Percentiles rank a stretch among this genome's conserved stretches.
Conservation (phyloP, 768 basidiomycete species). For the Hericium coralloides region DNA sequence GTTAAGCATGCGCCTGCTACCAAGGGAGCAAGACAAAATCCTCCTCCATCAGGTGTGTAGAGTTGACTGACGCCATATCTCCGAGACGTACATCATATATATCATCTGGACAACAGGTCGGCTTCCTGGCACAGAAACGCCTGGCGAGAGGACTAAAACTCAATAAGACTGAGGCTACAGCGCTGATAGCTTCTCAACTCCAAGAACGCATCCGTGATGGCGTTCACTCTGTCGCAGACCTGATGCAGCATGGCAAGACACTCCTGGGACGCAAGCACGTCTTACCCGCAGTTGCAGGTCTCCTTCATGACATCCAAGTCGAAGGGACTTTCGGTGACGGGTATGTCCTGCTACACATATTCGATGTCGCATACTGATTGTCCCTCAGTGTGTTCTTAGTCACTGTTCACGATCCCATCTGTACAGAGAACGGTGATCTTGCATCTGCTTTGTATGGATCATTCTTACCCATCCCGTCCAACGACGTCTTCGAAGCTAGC, state of each 20-base stretch:
- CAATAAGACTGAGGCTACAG: conserved; percentile 82
- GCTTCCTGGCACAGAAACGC: conserved; percentile 87
- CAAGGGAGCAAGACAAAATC: conserved; percentile 69
- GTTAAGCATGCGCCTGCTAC: conserved; percentile 55
- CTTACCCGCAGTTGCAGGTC: conserved; percentile 63
- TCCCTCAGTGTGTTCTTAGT: conserved; percentile 79
- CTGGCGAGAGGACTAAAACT: conserved; percentile 87
- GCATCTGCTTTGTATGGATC: conserved; percentile 88
- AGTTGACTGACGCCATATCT: conserved; percentile 1
- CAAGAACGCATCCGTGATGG: conserved; percentile 96
- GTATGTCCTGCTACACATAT: conserved; percentile 30
- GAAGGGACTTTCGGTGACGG: conserved; percentile 89
- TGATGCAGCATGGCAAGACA: conserved; percentile 92
- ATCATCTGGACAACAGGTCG: conserved; percentile 46
- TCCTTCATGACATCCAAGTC: conserved; percentile 84
- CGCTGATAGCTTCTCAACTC: conserved; percentile 84
- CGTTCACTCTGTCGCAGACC: conserved; percentile 66
- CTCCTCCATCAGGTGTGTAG: conserved; percentile 57
- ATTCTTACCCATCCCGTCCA: conserved; percentile 74
- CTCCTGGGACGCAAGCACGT: conserved; percentile 87
- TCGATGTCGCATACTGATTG: not conserved
- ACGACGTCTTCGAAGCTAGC: conserved; percentile 52
- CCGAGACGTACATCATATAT: not conserved
- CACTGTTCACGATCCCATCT: conserved; percentile 93
- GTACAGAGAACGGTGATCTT: conserved; percentile 71